phyloP scores from a whole-genome alignment of 2,329 filamentous ascomycete species.

The Pseudocercospora vitis region DNA sequence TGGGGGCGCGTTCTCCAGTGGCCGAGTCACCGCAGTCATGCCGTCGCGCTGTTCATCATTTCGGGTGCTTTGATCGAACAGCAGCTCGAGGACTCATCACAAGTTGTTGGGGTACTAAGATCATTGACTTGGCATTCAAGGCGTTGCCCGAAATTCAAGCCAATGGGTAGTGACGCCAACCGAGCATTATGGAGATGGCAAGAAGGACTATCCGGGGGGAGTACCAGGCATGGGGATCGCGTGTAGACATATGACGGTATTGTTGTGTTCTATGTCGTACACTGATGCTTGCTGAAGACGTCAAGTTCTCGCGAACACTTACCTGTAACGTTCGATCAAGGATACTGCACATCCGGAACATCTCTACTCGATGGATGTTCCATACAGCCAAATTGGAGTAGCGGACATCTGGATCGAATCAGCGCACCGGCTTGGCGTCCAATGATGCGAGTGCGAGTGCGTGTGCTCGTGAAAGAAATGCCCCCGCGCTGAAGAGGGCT shows the following conservation, averaged over 20 bases:
- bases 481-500: background rate
- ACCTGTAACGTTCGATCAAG: background rate
- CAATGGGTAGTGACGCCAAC: background rate
- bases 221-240: too few relatives aligned
- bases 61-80: background rate
- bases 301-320: background rate
- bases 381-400: too few relatives aligned
- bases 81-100: background rate
- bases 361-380: too few relatives aligned
- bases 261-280: background rate
- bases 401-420: too few relatives aligned
- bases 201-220: too few relatives aligned
- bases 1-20: background rate
- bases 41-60: background rate
- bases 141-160: constrained; percentile 5
- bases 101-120: background rate
- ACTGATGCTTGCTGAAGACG: background rate
- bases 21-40: background rate
- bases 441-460: background rate
- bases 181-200: constrained; percentile 2
- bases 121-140: background rate
- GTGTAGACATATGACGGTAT: too few relatives aligned
- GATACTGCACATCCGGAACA: background rate
- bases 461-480: too few relatives aligned
- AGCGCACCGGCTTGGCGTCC: background rate